Evolutionary conservation across 2,329 filamentous ascomycete species (phyloP).

Genomic region (Nothophaeocryptopus gaeumannii): DNA sequence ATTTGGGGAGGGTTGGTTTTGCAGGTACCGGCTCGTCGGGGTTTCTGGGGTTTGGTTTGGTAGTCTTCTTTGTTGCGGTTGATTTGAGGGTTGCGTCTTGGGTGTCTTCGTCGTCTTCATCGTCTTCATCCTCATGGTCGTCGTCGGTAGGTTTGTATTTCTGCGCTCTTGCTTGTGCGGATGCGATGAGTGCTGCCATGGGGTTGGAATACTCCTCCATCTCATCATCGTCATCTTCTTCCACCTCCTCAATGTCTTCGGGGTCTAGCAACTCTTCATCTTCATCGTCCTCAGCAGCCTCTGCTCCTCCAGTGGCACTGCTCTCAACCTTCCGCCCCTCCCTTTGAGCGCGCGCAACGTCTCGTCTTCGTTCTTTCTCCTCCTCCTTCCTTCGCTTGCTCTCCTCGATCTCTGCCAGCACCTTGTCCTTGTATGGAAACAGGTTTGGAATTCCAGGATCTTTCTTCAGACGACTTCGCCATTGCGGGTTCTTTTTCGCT

Average conservation of each 20-base stretch:
- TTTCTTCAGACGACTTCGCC: conserved; percentile 92
- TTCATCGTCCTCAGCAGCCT: conserved; percentile 44
- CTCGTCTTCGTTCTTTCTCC: conserved; percentile 67
- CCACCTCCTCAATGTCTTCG: conserved; percentile 47
- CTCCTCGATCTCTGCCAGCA: conserved; percentile 93
- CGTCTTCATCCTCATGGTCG: conserved; percentile 56
- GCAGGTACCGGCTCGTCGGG: conserved; percentile 4
- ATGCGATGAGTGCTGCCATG: conserved; percentile 87
- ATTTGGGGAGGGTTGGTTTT: conserved; percentile 80
- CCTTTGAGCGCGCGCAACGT: conserved; percentile 59
- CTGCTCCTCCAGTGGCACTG: conserved; percentile 43
- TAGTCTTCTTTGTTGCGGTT: conserved; percentile 4
- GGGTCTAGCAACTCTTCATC: conserved; percentile 42
- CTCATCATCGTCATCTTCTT: conserved; percentile 56
- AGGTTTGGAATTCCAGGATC: conserved; percentile 96
- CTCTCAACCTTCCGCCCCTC: conserved; percentile 36
- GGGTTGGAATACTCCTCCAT: conserved; percentile 70
- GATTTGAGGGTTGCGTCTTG: conserved; percentile 6
- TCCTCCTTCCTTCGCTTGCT: conserved; percentile 76
- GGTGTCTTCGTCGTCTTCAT: conserved; percentile 44
- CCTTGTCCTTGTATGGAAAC: conserved; percentile 95
- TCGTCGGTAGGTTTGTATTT: conserved; percentile 60
- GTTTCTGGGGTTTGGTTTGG: neutral
- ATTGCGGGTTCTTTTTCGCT: conserved; percentile 96
- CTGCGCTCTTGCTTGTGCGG: conserved; percentile 74